phyloP scores from a whole-genome alignment of 306 rosid genomes.

The Quercus mongolica region DNA sequence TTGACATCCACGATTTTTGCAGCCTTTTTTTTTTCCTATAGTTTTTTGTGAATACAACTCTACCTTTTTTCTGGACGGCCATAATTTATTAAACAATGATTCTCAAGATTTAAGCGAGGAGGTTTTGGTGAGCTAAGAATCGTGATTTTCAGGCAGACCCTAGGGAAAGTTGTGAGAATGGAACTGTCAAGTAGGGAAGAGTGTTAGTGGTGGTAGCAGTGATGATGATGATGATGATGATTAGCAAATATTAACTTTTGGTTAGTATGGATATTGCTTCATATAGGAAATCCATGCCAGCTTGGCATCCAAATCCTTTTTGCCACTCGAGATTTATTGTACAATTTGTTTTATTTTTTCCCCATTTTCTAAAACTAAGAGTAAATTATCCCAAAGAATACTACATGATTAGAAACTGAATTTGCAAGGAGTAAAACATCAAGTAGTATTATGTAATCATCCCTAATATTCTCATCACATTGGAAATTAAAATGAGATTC shows the following conservation, averaged over 20 bases:
- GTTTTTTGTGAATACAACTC: not conserved
- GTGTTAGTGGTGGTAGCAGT: not conserved
- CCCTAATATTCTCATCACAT: not conserved
- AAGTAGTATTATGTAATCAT: not conserved
- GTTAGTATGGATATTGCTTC: not conserved
- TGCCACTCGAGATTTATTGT: not conserved
- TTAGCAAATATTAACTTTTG: not conserved
- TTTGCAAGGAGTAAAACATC: not conserved
- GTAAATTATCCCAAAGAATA: not conserved
- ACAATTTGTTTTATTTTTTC: not conserved
- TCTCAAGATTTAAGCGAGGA: not conserved
- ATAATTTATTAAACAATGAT: not conserved
- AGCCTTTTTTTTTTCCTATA: not conserved
- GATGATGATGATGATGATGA: not conserved
- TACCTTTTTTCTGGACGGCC: not conserved
- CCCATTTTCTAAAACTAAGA: not conserved
- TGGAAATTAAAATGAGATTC: not conserved
- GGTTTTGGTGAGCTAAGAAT: not conserved
- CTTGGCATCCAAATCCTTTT: not conserved
- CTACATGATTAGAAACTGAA: not conserved
- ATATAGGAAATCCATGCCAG: not conserved
- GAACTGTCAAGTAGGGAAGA: not conserved
- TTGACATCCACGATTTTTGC: not conserved
- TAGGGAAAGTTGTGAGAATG: not conserved
- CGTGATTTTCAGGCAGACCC: not conserved